Base-by-base conservation (phyloP, 225 moss, liverwort and hornwort species). In the Marchantia polymorpha region DNA sequence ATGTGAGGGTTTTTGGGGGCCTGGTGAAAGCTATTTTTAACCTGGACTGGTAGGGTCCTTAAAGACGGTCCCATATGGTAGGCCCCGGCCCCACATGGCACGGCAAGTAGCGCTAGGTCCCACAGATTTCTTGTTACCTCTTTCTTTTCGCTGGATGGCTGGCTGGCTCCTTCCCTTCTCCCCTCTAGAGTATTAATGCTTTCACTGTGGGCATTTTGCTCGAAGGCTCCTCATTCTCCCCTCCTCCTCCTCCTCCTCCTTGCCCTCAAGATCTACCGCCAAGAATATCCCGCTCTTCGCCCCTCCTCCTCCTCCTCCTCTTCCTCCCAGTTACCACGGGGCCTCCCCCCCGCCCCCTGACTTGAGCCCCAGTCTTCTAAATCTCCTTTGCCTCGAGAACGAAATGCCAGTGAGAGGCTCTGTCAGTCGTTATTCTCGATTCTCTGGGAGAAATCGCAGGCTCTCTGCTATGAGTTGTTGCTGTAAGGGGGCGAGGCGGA, bases 81-180 rank as follows among this genome's bases (percentile, higher is more conserved):
- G 27, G 73, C 14, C 0, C 29, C 69, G 47, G 46, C 0, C 74
- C 74, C 74, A 75, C 74, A 55, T 29, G 15, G 29, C 5, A 53
- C 23, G 52, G 25, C n/a, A 15, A 10, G 52, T 65, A n/a, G 65
- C 23, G 71, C 52, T 16, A 23, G 74, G 74, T 10, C 74, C 74
- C 74, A 75, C 56, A 56, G 20, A 23, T 75, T 75, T 75, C 74
- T 75, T 75, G 74, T 75, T 75, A 75, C 74, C 56, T 52, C 74
- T 58, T 75, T 75, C 74, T 75, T 58, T 75, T 58, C 74, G 46
- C 12, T 39, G 25, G 66, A 5, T 30, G 25, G 27, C 39, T 39
- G 39, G 39, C 39, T 39, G 26, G 8, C 66, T 66, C 27, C 27
- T 66, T 66, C n/a, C 47, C 69, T 47, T 39, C 39, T 39, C 47